phyloP scores from a whole-genome alignment of 139 green algal species.

The Volvox africanus region DNA sequence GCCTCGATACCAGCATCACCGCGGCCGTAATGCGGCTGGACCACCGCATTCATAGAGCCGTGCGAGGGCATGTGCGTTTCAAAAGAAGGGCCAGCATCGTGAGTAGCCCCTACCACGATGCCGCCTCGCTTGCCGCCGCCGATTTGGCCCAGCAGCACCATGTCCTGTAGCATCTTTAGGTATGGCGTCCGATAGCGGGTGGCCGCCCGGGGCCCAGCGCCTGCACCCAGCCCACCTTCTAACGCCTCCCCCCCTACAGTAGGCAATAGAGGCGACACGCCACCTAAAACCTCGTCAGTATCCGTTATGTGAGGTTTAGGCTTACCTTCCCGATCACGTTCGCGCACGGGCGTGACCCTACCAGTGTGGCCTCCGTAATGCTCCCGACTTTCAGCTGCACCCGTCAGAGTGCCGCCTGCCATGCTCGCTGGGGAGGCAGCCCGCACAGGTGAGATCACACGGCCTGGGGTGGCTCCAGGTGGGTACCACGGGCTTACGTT shows the following conservation, averaged over 20 bases:
- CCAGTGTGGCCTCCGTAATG: not conserved
- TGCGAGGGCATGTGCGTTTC: not conserved
- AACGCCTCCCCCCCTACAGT: not conserved
- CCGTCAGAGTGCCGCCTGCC: not conserved
- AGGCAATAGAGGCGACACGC: not conserved
- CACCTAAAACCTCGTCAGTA: not conserved
- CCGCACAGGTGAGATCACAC: not conserved
- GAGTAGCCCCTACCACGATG: not conserved
- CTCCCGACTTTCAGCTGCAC: not conserved
- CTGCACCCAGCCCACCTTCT: not conserved
- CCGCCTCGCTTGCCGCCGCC: not conserved
- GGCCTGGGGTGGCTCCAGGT: not conserved
- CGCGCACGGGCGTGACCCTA: not conserved
- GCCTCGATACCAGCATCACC: not conserved
- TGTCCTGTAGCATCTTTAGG: conserved; percentile 29
- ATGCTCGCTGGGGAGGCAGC: not conserved
- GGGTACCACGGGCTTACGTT: conserved; percentile 29
- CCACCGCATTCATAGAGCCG: not conserved
- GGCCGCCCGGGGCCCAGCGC: not conserved
- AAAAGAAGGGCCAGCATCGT: not conserved
- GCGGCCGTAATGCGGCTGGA: not conserved
- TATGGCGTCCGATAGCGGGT: conserved; percentile 38
- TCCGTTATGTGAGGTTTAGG: not conserved
- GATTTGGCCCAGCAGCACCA: not conserved
- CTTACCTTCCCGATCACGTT: not conserved